phyloP scores from a whole-genome alignment of 164 flowering plant species.

The Magnolia changhungtana region DNA sequence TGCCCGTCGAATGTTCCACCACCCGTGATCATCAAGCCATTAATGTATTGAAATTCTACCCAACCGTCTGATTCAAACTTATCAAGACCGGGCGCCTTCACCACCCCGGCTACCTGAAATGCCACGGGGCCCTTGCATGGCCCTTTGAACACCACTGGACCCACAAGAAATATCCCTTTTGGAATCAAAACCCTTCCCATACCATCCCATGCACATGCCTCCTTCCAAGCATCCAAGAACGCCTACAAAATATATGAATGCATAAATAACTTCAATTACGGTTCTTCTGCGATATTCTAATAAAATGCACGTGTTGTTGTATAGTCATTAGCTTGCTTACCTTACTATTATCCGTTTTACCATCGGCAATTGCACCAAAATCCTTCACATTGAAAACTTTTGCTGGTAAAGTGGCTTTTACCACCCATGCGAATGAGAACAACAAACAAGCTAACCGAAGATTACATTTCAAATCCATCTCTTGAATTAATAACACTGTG shows the following conservation, averaged over 20 bases:
- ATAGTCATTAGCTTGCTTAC: not conserved
- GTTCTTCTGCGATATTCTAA: too few relatives aligned
- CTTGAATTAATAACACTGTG: not conserved
- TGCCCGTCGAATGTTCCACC: conserved; percentile 51
- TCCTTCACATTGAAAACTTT: conserved; percentile 5
- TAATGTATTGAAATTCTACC: conserved; percentile 35
- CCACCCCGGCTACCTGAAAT: conserved; percentile 20
- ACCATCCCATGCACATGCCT: conserved; percentile 33
- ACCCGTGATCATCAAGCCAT: conserved; percentile 30
- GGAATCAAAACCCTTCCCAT: conserved; percentile 28
- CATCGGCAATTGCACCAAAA: not conserved
- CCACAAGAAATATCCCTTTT: conserved; percentile 25
- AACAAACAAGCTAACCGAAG: too few relatives aligned
- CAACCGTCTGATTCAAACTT: conserved; percentile 18
- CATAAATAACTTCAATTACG: too few relatives aligned
- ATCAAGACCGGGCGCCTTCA: conserved; percentile 22
- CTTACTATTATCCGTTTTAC: conserved; percentile 11
- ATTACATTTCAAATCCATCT: not conserved
- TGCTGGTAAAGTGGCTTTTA: too few relatives aligned
- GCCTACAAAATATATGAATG: conserved; percentile 23
- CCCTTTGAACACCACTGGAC: conserved; percentile 26
- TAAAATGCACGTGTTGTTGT: too few relatives aligned
- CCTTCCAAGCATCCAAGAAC: conserved; percentile 38
- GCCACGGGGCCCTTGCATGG: conserved; percentile 25
- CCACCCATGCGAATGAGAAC: too few relatives aligned